A percentile compares a stretch with the other conserved stretches of the same genome.
These are phyloP conservation scores for Leishmania tarentolae DNA, from an alignment of 208 protist species.

Conservation along the genomic window DNA sequence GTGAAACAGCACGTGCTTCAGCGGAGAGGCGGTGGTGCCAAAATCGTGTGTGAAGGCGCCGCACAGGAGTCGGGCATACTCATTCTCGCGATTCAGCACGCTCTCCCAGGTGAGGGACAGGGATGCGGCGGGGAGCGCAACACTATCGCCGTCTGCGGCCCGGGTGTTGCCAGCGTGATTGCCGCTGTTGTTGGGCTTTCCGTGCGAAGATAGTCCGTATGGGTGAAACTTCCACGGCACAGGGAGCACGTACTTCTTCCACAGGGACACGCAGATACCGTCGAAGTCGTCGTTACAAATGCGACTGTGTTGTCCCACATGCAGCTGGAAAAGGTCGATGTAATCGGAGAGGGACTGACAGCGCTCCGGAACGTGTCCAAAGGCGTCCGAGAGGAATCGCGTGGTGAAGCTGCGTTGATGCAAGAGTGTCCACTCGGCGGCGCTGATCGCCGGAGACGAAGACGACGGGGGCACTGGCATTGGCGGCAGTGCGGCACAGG, in stretches of 20 bases:
- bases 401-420: constrained; percentile 48
- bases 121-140: neutral
- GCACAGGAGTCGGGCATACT: constrained; percentile 35
- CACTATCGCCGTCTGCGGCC: neutral
- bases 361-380: constrained; percentile 39
- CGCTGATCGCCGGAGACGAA: constrained; percentile 9
- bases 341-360: constrained; percentile 54
- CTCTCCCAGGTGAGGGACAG: constrained; percentile 44
- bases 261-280: constrained; percentile 74
- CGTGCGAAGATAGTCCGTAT: constrained; percentile 3
- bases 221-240: constrained; percentile 61
- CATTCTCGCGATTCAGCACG: constrained; percentile 65
- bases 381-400: constrained; percentile 51
- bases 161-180: neutral
- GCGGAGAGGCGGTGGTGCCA: constrained; percentile 51
- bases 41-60: constrained; percentile 60
- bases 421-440: constrained; percentile 37
- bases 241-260: constrained; percentile 50
- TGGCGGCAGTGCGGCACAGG: neutral
- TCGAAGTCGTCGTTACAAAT: constrained; percentile 55
- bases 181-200: neutral
- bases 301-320: constrained; percentile 70
- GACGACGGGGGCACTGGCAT: constrained; percentile 1
- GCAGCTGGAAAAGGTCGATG: constrained; percentile 74
- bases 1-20: constrained; percentile 53